Base-by-base conservation (phyloP, 2,329 filamentous ascomycete genomes). In the Sclerotinia minor region DNA sequence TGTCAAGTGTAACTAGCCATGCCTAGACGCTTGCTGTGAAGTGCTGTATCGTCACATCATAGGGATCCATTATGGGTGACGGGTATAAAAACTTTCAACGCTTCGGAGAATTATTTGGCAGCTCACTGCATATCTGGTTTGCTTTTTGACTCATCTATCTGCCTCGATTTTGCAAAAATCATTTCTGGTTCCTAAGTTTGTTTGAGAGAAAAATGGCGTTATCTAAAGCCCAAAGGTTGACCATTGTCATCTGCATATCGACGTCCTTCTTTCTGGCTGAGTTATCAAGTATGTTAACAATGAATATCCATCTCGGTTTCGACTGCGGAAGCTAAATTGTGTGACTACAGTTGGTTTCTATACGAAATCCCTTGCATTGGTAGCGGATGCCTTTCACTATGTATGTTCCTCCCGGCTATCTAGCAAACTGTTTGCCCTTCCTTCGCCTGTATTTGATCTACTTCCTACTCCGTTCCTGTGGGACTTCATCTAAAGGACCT, bases 311-410 rank as follows among this genome's bases (percentile, higher is more conserved):
- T 26, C 45, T 50, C 45, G 57, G 29, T 57, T 26, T 44, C 41
- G n/a, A 44, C 24, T 8, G 21, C 35, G 19, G 64, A 52, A 47
- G 60, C 54, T 68, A 24, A 67, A 58, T 17, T 11, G 44, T 24
- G 17, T 26, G 53, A 19, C 38, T 68, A 17, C 55, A 86, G 85
- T 89, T 69, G 89, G 89, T 2, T 89, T 91, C 73, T 87, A 87
- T 69, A 92, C 91, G 1, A 82, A 83, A 64, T 92, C 90, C 0
- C 81, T 94, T 15, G 89, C 89, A 0, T 81, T 94, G 2, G 81
- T 93, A 35, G 90, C 91, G 38, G 91, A 94, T 81, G 89, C 91
- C 1, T 92, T 93, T 73, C 91, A 93, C 76, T 92, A 92, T 75
- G 88, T 90, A 79, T 69, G 84, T 58, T 54, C 45, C 75, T 50